Evolutionary conservation across 2,329 filamentous ascomycete species (phyloP), one percentile per base, ranked within the genome.

Genomic region (Nigrospora oryzae): DNA sequence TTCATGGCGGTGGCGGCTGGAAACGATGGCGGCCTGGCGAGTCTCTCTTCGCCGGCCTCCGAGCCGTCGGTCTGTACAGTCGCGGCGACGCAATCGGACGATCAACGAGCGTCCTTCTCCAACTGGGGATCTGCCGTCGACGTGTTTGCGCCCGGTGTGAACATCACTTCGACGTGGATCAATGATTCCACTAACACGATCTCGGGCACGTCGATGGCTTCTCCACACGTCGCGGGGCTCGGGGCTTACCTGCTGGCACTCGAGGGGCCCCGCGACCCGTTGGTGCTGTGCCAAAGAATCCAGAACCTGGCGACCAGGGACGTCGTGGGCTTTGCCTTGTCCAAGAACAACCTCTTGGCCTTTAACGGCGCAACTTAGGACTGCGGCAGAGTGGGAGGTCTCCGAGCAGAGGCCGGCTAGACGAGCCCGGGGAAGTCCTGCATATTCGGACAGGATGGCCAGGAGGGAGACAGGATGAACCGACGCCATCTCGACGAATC

Each of bases 1-100:
- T 64, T 70, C 47, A 59, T 70, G 4, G 65, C 66, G 36, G 68
- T 70, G 10, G 70, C 71, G 2, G 70, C 71, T 12, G 72, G 72
- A 6, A 75, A 75, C 50, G 58, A 58, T 5, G 46, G 50, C 39
- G 14, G 42, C 1, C 47, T 51, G 5, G 57, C 55, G 6, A 43
- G 38, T 42, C 49, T 46, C 38, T 59, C 43, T 44, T 53, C 34
- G 50, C 58, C 61, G 0, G 62, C 60, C 1, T 61, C 60, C 7
- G 55, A 57, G 40, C 51, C 57, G n/a, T 53, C 49, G 1, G 58
- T 62, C 11, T 62, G 63, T 45, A 62, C 63, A 5, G 59, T 65
- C 8, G 63, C 56, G n/a, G 61, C 63, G 23, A 57, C 50, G 8
- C 44, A 50, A n/a, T 15, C 28, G 14, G 40, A 49, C 38, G 56